A percentile compares a stretch with the other conserved stretches of the same genome.
phyloP scores from a whole-genome alignment of 805 yeast genomes.

The Scheffersomyces spartinae region DNA sequence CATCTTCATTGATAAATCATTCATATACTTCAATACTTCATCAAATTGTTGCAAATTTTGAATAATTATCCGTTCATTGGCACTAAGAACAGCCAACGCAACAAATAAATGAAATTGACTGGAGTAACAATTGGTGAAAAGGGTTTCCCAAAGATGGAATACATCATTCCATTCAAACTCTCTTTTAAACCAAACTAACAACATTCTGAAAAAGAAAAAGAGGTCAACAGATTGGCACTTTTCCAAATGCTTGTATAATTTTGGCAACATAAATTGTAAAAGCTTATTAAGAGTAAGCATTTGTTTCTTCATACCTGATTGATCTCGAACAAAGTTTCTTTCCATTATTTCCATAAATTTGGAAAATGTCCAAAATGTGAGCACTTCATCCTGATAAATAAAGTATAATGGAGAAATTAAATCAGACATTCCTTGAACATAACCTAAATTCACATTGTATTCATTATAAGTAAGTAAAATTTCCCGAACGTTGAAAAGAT shows the following conservation, averaged over 20 bases:
- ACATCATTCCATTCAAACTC: slow-evolving; percentile 77
- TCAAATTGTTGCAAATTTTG: slow-evolving; percentile 71
- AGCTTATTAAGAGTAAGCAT: slow-evolving; percentile 74
- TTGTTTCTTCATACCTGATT: slow-evolving; percentile 86
- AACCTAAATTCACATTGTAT: slow-evolving; percentile 74
- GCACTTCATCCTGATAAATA: slow-evolving; percentile 51
- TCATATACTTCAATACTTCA: slow-evolving; percentile 85
- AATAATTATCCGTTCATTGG: slow-evolving; percentile 68
- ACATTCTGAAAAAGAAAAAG: slow-evolving; percentile 91
- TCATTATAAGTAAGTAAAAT: slow-evolving; percentile 81
- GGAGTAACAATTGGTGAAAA: slow-evolving; percentile 80
- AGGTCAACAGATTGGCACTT: slow-evolving; percentile 83
- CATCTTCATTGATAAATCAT: slow-evolving; percentile 72
- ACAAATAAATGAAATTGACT: slow-evolving; percentile 84
- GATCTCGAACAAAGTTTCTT: slow-evolving; percentile 82
- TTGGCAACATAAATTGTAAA: slow-evolving; percentile 84
- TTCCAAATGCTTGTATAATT: slow-evolving; percentile 68
- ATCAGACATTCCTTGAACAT: slow-evolving; percentile 98
- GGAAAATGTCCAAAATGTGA: slow-evolving; percentile 83
- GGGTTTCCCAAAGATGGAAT: slow-evolving; percentile 77
- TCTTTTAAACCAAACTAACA: slow-evolving; percentile 89
- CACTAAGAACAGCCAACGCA: slow-evolving; percentile 82
- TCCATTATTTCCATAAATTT: slow-evolving; percentile 93
- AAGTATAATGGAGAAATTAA: slow-evolving; percentile 76
- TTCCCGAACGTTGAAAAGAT: slow-evolving; percentile 60